These are phyloP conservation scores for Rhizopus sp. DNA, from an alignment of 371 early-diverging fungal species.

Conservation along the genomic window DNA sequence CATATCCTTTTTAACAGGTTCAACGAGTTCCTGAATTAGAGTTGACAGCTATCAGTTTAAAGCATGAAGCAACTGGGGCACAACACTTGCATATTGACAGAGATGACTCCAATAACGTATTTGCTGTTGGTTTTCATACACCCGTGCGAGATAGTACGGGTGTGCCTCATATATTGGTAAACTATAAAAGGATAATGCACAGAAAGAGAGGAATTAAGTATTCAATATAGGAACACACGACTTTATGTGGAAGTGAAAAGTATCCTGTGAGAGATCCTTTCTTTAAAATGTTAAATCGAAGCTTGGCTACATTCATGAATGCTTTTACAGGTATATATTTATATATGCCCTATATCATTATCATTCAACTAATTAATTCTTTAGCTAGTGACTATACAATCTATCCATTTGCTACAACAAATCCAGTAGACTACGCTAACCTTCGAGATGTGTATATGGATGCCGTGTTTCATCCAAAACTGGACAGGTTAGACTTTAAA, in stretches of 20 bases:
- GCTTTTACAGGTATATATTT: slow-evolving; percentile 79
- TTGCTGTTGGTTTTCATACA: slow-evolving; percentile 90
- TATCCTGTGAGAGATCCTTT: slow-evolving; percentile 97
- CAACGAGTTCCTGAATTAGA: slow-evolving; percentile 67
- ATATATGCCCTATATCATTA: too few species aligned
- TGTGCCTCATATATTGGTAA: slow-evolving; percentile 88
- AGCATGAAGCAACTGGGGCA: slow-evolving; percentile 83
- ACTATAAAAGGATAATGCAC: neutral
- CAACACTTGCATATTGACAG: slow-evolving; percentile 85
- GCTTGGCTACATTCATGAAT: slow-evolving; percentile 96
- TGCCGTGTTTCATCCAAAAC: slow-evolving; percentile 81
- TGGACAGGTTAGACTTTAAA: slow-evolving; percentile 79
- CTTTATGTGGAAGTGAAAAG: slow-evolving; percentile 85
- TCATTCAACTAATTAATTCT: too few species aligned
- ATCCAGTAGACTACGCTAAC: slow-evolving; percentile 84
- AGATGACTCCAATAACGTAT: slow-evolving; percentile 90
- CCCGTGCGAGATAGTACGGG: slow-evolving; percentile 84
- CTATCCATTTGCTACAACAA: slow-evolving; percentile 95
- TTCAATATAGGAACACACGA: slow-evolving; percentile 81
- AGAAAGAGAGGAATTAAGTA: neutral
- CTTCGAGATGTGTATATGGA: slow-evolving; percentile 93
- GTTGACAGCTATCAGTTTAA: slow-evolving; percentile 64
- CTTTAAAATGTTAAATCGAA: slow-evolving; percentile 97
- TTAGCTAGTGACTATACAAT: slow-evolving; percentile 84
- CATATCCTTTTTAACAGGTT: slow-evolving; percentile 21